Evolutionary conservation across 2,329 filamentous ascomycete genomes (phyloP).

Genomic region (Aspergillus neoniger): DNA sequence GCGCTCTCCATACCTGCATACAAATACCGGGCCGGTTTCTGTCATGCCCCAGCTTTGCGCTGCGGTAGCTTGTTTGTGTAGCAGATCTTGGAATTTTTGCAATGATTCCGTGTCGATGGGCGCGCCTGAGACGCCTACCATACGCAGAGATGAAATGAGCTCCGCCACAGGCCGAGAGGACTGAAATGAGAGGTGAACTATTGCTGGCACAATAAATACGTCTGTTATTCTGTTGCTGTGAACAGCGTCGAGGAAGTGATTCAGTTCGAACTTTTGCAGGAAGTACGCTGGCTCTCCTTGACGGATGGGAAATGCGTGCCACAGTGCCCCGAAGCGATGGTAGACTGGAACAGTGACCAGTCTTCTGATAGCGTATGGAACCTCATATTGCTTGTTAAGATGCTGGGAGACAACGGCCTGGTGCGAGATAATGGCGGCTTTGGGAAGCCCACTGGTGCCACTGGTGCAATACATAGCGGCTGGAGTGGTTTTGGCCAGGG

Average conservation of each 20-base stretch:
- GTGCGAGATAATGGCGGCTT: constrained; percentile 58
- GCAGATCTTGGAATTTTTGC: constrained; percentile 35
- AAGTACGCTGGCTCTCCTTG: constrained; percentile 44
- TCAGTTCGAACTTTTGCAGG: constrained; percentile 43
- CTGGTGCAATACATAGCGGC: constrained; percentile 52
- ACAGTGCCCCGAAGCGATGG: constrained; percentile 47
- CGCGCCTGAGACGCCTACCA: constrained; percentile 47
- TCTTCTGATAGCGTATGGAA: constrained; percentile 38
- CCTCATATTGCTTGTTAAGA: constrained; percentile 37
- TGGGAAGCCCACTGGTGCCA: constrained; percentile 59
- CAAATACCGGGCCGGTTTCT: constrained; percentile 46
- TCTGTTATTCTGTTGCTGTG: constrained; percentile 43
- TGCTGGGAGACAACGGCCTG: constrained; percentile 54
- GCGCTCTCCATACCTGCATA: constrained; percentile 32
- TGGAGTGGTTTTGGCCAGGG: constrained; percentile 50
- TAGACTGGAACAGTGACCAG: constrained; percentile 52
- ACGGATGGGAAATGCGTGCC: constrained; percentile 44
- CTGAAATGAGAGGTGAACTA: constrained; percentile 34
- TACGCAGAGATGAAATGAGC: constrained; percentile 40
- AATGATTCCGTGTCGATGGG: constrained; percentile 41
- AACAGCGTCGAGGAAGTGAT: constrained; percentile 37
- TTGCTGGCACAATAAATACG: constrained; percentile 44
- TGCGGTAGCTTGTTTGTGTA: constrained; percentile 39
- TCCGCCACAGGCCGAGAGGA: constrained; percentile 3
- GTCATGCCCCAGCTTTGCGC: constrained; percentile 54